Evolutionary conservation across 1,284 basidiomycete species (phyloP).

Genomic region (Trichosporon ovoides): DNA sequence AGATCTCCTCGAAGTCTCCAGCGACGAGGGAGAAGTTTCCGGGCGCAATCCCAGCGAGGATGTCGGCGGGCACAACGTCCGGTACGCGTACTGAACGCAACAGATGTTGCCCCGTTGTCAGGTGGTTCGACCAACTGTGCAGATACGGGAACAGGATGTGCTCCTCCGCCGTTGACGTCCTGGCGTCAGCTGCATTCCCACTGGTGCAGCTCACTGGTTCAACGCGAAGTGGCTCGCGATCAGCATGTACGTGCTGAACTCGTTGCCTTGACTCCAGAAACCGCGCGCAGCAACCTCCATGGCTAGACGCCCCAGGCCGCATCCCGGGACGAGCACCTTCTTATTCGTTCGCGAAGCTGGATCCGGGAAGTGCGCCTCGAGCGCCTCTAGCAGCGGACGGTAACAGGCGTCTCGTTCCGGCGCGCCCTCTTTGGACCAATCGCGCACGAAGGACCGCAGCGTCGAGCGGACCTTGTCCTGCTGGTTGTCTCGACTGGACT

Average conservation of each 20-base stretch:
- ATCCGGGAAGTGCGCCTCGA: slow-evolving; percentile 61
- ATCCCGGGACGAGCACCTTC: slow-evolving; percentile 78
- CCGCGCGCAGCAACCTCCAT: slow-evolving; percentile 78
- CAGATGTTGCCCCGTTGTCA: slow-evolving; percentile 58
- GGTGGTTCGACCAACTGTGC: slow-evolving; percentile 78
- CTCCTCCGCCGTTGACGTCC: slow-evolving; percentile 61
- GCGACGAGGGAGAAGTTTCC: slow-evolving; percentile 72
- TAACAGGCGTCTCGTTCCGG: slow-evolving; percentile 72
- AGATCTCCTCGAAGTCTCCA: slow-evolving; percentile 90
- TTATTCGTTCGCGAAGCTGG: slow-evolving; percentile 25
- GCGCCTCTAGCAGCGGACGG: slow-evolving; percentile 67
- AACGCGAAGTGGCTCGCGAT: slow-evolving; percentile 75
- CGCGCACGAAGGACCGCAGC: slow-evolving; percentile 81
- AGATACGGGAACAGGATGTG: slow-evolving; percentile 80
- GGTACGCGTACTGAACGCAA: slow-evolving; percentile 68
- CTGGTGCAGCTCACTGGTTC: slow-evolving; percentile 57
- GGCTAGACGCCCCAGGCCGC: slow-evolving; percentile 76
- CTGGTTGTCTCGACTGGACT: slow-evolving; percentile 28
- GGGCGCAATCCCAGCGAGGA: slow-evolving; percentile 54
- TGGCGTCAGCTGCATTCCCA: slow-evolving; percentile 35
- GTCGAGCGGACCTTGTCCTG: slow-evolving; percentile 76
- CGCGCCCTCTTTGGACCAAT: slow-evolving; percentile 78
- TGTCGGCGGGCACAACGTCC: slow-evolving; percentile 70
- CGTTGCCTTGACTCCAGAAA: slow-evolving; percentile 82
- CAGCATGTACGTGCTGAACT: slow-evolving; percentile 91